Conservation (phyloP, 208 protist species). For the Acanthamoeba culbertsoni region DNA sequence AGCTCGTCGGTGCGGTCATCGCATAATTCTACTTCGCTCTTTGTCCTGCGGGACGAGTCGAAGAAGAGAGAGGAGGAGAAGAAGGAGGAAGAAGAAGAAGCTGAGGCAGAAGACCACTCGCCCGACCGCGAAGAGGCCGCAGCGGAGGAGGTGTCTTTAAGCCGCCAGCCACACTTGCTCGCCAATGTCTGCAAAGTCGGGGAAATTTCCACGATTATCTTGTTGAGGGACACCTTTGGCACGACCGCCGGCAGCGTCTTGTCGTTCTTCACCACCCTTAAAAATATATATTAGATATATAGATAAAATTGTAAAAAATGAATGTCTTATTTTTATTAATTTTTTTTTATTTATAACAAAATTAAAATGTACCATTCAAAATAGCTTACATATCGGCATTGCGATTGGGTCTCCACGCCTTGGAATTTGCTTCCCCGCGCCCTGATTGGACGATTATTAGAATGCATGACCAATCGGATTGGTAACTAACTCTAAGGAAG, state of each 20-base stretch:
- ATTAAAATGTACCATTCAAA: not conserved
- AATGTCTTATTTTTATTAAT: not conserved
- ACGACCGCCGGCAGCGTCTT: not conserved
- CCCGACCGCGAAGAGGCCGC: not conserved
- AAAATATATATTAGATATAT: not conserved
- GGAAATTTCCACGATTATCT: not conserved
- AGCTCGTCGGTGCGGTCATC: not conserved
- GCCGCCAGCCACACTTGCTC: not conserved
- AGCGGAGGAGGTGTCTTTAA: not conserved
- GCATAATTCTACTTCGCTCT: not conserved
- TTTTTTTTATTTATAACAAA: not conserved
- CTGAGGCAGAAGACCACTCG: not conserved
- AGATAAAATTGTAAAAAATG: not conserved
- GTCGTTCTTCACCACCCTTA: slow-evolving; percentile 37
- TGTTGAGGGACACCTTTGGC: not conserved
- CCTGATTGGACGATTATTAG: not conserved
- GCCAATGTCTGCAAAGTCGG: not conserved
- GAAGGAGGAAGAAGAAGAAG: not conserved
- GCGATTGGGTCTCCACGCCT: slow-evolving; percentile 38
- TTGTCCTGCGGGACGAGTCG: not conserved
- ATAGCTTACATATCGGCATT: slow-evolving; percentile 48
- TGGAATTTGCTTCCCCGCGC: slow-evolving; percentile 8
- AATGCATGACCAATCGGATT: not conserved
- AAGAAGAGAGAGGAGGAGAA: not conserved
- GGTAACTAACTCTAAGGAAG: not conserved